Conservation (phyloP, 805 yeast genomes). For the Monosporozyma aquatica region DNA sequence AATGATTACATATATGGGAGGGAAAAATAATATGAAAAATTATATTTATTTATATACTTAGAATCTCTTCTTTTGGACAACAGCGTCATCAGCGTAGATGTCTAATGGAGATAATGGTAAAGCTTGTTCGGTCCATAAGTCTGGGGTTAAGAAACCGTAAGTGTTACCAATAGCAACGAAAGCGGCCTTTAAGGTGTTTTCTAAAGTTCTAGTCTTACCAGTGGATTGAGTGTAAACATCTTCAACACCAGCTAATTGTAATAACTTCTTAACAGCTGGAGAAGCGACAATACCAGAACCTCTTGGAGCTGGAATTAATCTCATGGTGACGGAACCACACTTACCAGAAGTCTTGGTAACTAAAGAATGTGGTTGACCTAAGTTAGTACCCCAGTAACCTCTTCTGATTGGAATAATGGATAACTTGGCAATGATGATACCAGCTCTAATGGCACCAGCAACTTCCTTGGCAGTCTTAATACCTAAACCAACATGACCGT, state of each 20-base stretch:
- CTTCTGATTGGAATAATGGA: constrained; percentile 99
- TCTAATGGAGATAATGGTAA: constrained; percentile 91
- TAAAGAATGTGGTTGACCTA: constrained; percentile 99
- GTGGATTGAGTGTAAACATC: constrained; percentile 98
- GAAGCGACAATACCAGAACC: constrained; percentile 99
- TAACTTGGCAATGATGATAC: constrained; percentile 97
- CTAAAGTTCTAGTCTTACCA: constrained; percentile 99
- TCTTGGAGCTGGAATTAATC: constrained; percentile 99
- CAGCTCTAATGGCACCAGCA: constrained; percentile 99
- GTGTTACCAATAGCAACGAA: constrained; percentile 99
- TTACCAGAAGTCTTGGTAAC: constrained; percentile 98
- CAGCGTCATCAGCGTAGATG: constrained; percentile 79
- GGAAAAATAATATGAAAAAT: too few species aligned
- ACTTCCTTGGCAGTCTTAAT: constrained; percentile 99
- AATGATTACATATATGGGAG: neutral
- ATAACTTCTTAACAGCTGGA: constrained; percentile 97
- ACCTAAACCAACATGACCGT: constrained; percentile 99
- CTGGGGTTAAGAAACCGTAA: constrained; percentile 99
- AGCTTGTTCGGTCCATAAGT: constrained; percentile 88
- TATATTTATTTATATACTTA: constrained; percentile 32
- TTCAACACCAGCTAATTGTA: constrained; percentile 99
- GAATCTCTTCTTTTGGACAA: constrained; percentile 66
- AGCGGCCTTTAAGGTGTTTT: constrained; percentile 99
- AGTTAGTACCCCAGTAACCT: constrained; percentile 99
- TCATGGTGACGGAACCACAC: constrained; percentile 98